These are phyloP conservation scores for Castanopsis chinensis DNA, from an alignment of 306 rosid species.

Conservation along the genomic window DNA sequence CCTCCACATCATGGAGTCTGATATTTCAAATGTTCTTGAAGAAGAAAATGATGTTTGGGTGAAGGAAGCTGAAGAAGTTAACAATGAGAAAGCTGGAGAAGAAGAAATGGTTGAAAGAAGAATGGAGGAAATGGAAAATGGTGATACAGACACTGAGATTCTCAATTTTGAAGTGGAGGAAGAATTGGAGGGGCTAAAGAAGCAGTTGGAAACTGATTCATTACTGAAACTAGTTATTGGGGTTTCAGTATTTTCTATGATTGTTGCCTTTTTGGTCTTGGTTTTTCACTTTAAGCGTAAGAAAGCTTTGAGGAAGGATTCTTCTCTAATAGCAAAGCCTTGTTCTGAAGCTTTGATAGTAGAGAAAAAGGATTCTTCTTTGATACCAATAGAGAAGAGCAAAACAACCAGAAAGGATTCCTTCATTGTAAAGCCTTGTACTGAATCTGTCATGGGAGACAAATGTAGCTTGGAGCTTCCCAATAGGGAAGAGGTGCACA, in stretches of 20 bases:
- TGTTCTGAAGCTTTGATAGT: neutral
- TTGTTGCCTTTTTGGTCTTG: slow-evolving; percentile 12
- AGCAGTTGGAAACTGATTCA: slow-evolving; percentile 4
- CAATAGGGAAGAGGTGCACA: neutral
- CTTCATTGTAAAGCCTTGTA: neutral
- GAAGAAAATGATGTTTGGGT: neutral
- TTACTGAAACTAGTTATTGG: slow-evolving; percentile 15
- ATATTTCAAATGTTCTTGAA: neutral
- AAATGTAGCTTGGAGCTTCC: neutral
- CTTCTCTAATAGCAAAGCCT: neutral
- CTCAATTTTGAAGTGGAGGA: neutral
- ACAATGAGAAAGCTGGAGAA: neutral
- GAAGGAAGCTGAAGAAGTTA: slow-evolving; percentile 7
- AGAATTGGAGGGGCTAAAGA: slow-evolving; percentile 6
- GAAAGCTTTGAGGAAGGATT: neutral
- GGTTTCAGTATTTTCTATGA: slow-evolving; percentile 13
- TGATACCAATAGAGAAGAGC: neutral
- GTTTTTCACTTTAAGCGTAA: slow-evolving; percentile 1
- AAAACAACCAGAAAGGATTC: slow-evolving; percentile 11
- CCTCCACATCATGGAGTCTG: neutral
- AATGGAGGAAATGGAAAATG: slow-evolving; percentile 4
- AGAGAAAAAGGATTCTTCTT: slow-evolving; percentile 21
- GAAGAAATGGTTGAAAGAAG: slow-evolving; percentile 12
- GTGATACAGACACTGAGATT: neutral
- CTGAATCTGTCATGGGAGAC: slow-evolving; percentile 1